Base-by-base conservation (phyloP, 768 basidiomycete species). In the Clavulina sp. region DNA sequence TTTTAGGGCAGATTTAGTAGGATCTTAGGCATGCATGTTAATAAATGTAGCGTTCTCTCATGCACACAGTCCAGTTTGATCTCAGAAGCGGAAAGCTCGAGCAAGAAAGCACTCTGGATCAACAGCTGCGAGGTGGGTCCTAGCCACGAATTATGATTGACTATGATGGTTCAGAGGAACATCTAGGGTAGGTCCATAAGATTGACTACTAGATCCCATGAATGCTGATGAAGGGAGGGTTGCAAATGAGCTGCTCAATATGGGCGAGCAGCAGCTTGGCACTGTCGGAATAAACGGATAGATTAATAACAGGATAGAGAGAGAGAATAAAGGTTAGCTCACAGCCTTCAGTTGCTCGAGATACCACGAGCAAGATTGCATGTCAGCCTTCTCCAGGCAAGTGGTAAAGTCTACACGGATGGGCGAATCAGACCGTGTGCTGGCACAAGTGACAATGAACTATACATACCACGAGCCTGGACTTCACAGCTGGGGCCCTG, bases 301-400 rank as follows among this genome's bases (percentile, higher is more conserved):
- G 32, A 23, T 7, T 38, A n/a, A 7, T 28, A 9, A 7, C 26
- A 30, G 41, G 48, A 5, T 4, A 32, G 2, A 31, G 50, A n/a
- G 26, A 34, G 3, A 30, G 33, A 24, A 9, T 7, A 53, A 50
- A 4, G 9, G 16, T 5, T n/a, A 75, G n/a, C 84, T 61, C 64
- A 87, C 84, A 50, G 82, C 81, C 67, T 89, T 89, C 48, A 88
- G 73, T 61, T 87, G 83, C 59, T 89, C 84, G 28, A 89, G 77
- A 62, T 86, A 91, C 76, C 80, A 92, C 18, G 76, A 70, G 69
- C 88, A 92, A 4, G 82, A 78, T 38, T 74, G 75, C 57, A 84
- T 67, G 59, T 84, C 81, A 18, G 81, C 82, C 62, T 80, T 80
- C 62, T 88, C 84, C 41, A 92, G 68, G 65, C 88, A 93, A 62